Evolutionary conservation across 2,329 filamentous ascomycete species (phyloP).

Genomic region (Aspergillus aculeatus): DNA sequence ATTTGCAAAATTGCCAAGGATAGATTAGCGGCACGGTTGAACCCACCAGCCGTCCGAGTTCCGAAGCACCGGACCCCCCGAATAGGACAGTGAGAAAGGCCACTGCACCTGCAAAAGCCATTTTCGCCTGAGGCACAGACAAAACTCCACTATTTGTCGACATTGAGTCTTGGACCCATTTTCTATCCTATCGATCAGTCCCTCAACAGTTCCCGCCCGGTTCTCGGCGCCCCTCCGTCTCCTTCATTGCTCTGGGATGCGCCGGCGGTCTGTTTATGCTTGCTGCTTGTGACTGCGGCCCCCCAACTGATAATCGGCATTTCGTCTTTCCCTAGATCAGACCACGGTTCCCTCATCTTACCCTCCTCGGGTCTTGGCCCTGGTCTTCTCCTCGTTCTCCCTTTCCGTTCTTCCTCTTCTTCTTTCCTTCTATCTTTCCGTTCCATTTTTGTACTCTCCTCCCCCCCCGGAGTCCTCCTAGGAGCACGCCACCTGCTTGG

Average conservation of each 20-base stretch:
- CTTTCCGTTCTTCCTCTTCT: slow-evolving; percentile 6
- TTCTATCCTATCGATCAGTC: neutral
- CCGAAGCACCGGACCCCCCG: neutral
- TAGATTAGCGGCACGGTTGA: neutral
- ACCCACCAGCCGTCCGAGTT: neutral
- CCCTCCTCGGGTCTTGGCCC: slow-evolving; percentile 2
- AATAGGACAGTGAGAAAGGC: neutral
- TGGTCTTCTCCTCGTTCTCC: slow-evolving; percentile 8
- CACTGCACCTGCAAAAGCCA: slow-evolving; percentile 3
- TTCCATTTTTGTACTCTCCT: slow-evolving; percentile 6
- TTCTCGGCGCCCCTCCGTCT: slow-evolving; percentile 4
- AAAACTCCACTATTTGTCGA: neutral
- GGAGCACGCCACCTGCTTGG: slow-evolving; percentile 1
- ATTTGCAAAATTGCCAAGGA: neutral
- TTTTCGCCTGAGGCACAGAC: slow-evolving; percentile 10
- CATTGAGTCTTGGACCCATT: too few relatives aligned
- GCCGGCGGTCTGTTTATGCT: neutral
- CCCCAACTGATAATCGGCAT: slow-evolving; percentile 9
- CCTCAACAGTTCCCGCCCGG: slow-evolving; percentile 1
- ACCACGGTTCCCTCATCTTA: slow-evolving; percentile 18
- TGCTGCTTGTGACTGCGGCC: neutral
- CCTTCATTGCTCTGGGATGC: neutral
- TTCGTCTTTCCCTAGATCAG: slow-evolving; percentile 16
- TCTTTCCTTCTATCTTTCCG: slow-evolving; percentile 1
- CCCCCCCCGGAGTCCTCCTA: slow-evolving; percentile 2